Conservation (phyloP, 2,329 filamentous ascomycete genomes). For the Colletotrichum higginsianum region DNA sequence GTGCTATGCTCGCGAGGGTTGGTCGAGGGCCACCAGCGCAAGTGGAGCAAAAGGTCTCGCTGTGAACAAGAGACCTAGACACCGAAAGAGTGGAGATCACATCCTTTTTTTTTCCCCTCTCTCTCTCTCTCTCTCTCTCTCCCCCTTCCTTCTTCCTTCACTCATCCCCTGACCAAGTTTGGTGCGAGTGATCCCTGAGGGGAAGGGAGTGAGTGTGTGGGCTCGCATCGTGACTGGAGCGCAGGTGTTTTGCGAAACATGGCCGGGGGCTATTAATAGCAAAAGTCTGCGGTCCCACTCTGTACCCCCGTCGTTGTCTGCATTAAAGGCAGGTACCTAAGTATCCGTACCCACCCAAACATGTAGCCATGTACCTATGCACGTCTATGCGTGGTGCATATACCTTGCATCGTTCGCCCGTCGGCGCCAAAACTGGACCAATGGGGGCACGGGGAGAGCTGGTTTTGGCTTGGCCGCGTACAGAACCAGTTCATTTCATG, state of each 20-base stretch:
- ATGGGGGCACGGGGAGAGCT: slow-evolving; percentile 18
- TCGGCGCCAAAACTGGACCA: slow-evolving; percentile 39
- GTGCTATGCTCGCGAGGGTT: not conserved
- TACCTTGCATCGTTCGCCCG: slow-evolving; percentile 25
- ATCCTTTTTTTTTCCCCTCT: not conserved
- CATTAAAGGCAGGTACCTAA: no score
- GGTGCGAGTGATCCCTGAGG: slow-evolving; percentile 15
- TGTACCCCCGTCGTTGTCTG: not conserved
- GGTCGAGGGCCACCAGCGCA: not conserved
- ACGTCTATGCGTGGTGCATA: slow-evolving; percentile 13
- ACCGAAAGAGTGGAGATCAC: not conserved
- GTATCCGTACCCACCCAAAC: no score
- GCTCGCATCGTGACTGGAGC: slow-evolving; percentile 40
- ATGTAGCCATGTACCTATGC: no score
- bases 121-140: no score
- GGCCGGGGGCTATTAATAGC: slow-evolving; percentile 42
- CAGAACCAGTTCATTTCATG: slow-evolving; percentile 24
- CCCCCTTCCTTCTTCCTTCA: no score
- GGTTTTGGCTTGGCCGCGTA: slow-evolving; percentile 19
- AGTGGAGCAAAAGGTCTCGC: not conserved
- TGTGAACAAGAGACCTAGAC: not conserved
- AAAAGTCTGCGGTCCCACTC: slow-evolving; percentile 18
- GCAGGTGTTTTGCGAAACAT: slow-evolving; percentile 37
- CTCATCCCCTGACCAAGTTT: slow-evolving; percentile 5
- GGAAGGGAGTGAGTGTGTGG: slow-evolving; percentile 8